These are phyloP conservation scores for Solanum gracilifrons DNA, from an alignment of 257 asterid genomes.

Conservation along the genomic window DNA sequence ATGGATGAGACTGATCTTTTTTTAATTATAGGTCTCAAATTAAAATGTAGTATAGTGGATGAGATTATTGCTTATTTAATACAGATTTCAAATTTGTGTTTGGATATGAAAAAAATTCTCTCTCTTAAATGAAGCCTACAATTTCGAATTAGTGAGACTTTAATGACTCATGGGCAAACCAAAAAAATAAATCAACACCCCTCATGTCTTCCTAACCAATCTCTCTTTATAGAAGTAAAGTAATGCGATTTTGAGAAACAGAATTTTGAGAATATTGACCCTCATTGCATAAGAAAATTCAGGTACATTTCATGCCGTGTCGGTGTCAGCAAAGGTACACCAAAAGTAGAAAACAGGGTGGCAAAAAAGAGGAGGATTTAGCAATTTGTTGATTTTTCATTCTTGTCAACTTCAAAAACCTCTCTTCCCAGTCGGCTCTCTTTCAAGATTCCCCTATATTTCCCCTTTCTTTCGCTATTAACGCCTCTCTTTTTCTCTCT, in stretches of 20 bases:
- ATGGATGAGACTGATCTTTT: neutral
- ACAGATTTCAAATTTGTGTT: too few species aligned
- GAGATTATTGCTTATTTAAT: fast-evolving
- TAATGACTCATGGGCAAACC: neutral
- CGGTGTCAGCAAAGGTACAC: neutral
- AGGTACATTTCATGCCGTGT: neutral
- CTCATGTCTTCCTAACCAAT: neutral
- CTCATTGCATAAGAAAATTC: neutral
- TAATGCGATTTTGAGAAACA: neutral
- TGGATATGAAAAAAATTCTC: too few species aligned
- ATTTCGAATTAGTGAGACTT: too few species aligned
- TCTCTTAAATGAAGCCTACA: fast-evolving
- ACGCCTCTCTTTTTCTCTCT: neutral
- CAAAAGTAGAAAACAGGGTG: neutral
- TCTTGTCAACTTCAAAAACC: neutral
- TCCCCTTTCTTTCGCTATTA: neutral
- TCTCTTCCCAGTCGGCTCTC: neutral
- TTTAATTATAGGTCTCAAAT: too few species aligned
- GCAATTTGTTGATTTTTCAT: neutral
- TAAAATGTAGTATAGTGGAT: too few species aligned
- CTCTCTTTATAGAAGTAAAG: neutral
- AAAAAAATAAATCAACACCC: neutral
- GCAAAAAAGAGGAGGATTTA: neutral
- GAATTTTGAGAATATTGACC: neutral
- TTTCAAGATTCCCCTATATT: neutral